A percentile compares a stretch with the other conserved stretches of the same genome.
phyloP scores from a whole-genome alignment of 345 rosid genomes.

The Boechera stricta region DNA sequence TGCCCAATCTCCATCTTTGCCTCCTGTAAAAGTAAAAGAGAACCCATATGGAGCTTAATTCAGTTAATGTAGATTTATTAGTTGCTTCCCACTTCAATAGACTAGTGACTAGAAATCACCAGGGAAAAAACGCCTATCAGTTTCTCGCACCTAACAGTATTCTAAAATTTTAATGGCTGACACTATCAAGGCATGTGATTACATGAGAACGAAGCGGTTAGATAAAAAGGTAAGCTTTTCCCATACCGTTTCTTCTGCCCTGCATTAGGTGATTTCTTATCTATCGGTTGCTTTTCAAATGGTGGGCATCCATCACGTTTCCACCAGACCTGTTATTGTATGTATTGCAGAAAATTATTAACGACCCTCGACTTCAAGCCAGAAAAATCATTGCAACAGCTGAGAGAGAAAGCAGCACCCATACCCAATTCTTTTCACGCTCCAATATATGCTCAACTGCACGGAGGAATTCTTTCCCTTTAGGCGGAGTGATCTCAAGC shows the following conservation, averaged over 20 bases:
- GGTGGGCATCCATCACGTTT: conserved; percentile 98
- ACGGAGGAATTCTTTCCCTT: conserved; percentile 81
- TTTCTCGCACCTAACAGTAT: conserved; percentile 7
- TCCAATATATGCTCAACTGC: conserved; percentile 88
- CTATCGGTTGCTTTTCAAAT: conserved; percentile 88
- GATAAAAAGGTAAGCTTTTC: background rate
- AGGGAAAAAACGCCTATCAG: background rate
- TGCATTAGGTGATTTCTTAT: conserved; percentile 63
- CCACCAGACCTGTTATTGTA: conserved; percentile 85
- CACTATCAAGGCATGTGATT: conserved; percentile 1
- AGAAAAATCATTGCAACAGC: background rate
- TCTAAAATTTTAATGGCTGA: conserved; percentile 5
- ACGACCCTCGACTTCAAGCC: conserved; percentile 11
- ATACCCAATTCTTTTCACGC: conserved; percentile 97
- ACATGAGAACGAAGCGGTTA: conserved; percentile 5
- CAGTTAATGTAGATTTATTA: background rate
- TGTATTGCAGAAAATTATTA: conserved; percentile 24
- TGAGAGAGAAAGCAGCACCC: conserved; percentile 35
- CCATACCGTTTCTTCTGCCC: conserved; percentile 79
- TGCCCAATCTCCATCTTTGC: conserved; percentile 92
- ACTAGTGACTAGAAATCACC: background rate
- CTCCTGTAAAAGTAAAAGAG: conserved; percentile 55
- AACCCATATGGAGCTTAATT: conserved; percentile 9
- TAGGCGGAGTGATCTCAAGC: conserved; percentile 94
- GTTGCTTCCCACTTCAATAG: conserved; percentile 16